These are phyloP conservation scores for Phanerochaete carnosa DNA, from an alignment of 768 basidiomycete species.

Conservation along the genomic window DNA sequence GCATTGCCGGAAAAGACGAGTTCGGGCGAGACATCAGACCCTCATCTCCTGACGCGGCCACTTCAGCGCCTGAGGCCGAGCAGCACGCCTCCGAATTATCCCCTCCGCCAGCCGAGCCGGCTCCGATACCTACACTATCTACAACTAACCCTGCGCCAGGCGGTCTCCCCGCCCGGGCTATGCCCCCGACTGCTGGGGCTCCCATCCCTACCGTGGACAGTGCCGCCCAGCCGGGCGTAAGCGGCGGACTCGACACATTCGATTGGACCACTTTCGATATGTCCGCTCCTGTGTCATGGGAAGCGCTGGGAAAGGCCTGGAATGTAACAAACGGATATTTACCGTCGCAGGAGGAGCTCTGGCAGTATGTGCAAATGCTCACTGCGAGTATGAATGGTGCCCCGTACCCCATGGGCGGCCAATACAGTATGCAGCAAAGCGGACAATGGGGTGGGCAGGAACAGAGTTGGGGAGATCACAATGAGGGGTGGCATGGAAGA, in stretches of 20 bases:
- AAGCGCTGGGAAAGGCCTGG: conserved; percentile 79
- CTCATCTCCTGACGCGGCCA: conserved; percentile 35
- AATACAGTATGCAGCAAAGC: conserved; percentile 6
- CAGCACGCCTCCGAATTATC: conserved; percentile 1
- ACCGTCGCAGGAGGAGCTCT: conserved; percentile 74
- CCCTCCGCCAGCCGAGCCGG: conserved; percentile 6
- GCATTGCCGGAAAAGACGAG: conserved; percentile 65
- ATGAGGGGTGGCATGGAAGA: conserved; percentile 23
- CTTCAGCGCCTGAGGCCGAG: conserved; percentile 5
- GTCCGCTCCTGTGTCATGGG: conserved; percentile 73
- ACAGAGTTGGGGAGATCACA: conserved; percentile 3
- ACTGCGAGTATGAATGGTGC: conserved; percentile 25
- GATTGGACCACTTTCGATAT: conserved; percentile 72
- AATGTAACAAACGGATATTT: conserved; percentile 58
- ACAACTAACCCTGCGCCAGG: background rate
- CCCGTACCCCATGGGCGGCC: conserved; percentile 3
- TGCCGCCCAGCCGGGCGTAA: conserved; percentile 2
- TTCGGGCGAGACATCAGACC: conserved; percentile 81
- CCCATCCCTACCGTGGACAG: background rate
- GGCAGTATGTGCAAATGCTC: conserved; percentile 61
- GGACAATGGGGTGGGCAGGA: background rate
- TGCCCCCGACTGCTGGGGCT: background rate
- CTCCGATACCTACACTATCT: background rate
- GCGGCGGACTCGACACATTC: conserved; percentile 60
- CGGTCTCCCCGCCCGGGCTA: background rate